A percentile compares a stretch with the other conserved stretches of the same genome.
These are phyloP conservation scores for Umbelopsis vinacea DNA, from an alignment of 192 early-diverging fungal genomes.

Conservation along the genomic window DNA sequence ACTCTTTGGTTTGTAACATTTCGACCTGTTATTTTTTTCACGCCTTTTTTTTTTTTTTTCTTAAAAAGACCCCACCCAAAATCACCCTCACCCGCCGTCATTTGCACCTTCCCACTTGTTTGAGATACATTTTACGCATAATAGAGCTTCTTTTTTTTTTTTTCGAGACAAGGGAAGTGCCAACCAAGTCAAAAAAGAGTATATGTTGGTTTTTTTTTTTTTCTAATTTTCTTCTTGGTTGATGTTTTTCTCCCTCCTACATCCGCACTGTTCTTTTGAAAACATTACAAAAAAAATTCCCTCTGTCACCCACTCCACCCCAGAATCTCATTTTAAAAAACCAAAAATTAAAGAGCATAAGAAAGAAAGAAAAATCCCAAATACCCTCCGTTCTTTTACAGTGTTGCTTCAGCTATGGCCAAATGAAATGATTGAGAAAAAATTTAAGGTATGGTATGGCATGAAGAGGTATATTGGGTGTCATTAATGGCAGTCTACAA, in stretches of 20 bases:
- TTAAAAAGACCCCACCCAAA: background rate
- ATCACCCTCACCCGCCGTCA: background rate
- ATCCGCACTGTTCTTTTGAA: background rate
- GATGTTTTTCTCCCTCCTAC: background rate
- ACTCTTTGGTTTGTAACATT: slow-evolving; percentile 14
- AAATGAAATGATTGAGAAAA: too few species aligned
- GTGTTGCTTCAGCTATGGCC: too few species aligned
- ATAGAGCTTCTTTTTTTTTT: slow-evolving; percentile 3
- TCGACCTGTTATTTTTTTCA: background rate
- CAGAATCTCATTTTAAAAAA: too few species aligned
- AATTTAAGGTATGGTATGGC: too few species aligned
- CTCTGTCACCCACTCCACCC: too few species aligned
- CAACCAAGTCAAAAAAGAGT: background rate
- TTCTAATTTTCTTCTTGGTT: background rate
- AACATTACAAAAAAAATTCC: background rate
- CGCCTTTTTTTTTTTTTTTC: background rate
- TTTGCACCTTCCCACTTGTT: slow-evolving; percentile 2
- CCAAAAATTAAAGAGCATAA: too few species aligned
- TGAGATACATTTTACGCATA: slow-evolving; percentile 18
- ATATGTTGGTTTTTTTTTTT: background rate
- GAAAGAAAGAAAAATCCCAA: too few species aligned
- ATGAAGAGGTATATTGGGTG: too few species aligned
- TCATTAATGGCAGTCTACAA: too few species aligned
- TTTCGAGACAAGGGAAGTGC: background rate
- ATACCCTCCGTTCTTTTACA: too few species aligned